A percentile compares a stretch with the other conserved stretches of the same genome.
Evolutionary conservation across 176 grass and related monocot species (phyloP).

Genomic region (Poa pratensis): DNA sequence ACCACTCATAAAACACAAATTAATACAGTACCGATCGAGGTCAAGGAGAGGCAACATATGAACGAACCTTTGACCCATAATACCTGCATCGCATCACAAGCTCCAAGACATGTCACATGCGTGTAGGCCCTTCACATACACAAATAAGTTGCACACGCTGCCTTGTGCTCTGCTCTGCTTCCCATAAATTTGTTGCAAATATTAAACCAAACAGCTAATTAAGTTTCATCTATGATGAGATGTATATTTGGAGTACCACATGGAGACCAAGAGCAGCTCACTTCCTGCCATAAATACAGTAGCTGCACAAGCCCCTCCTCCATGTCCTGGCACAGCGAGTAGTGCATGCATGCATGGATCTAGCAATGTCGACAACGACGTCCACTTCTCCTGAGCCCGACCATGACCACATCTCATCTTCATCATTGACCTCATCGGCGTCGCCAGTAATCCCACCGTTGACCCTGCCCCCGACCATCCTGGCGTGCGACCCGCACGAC

Average conservation of each 20-base stretch:
- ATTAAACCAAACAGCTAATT: slow-evolving; percentile 4
- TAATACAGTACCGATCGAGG: not conserved
- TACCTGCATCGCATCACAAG: slow-evolving; percentile 70
- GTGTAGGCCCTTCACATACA: slow-evolving; percentile 64
- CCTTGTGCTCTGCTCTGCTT: slow-evolving; percentile 47
- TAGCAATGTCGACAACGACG: too few relatives aligned
- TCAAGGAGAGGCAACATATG: slow-evolving; percentile 30
- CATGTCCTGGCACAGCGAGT: slow-evolving; percentile 34
- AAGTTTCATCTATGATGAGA: not conserved
- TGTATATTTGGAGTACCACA: not conserved
- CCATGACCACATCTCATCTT: too few relatives aligned
- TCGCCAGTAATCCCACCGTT: too few relatives aligned
- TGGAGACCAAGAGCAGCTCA: slow-evolving; percentile 42
- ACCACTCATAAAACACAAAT: too few relatives aligned
- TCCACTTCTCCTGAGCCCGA: too few relatives aligned
- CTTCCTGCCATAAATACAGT: slow-evolving; percentile 41
- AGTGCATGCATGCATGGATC: too few relatives aligned
- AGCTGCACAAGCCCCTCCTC: slow-evolving; percentile 1
- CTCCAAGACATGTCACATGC: slow-evolving; percentile 70
- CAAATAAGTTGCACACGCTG: slow-evolving; percentile 42
- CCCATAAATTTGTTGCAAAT: slow-evolving; percentile 33
- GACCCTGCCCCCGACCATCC: too few relatives aligned
- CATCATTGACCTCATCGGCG: too few relatives aligned
- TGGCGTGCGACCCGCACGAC: too few relatives aligned
- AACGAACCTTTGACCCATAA: slow-evolving; percentile 67